These are phyloP conservation scores for Conticribra weissflogii DNA, from an alignment of 108 stramenopile genomes.

Conservation along the genomic window DNA sequence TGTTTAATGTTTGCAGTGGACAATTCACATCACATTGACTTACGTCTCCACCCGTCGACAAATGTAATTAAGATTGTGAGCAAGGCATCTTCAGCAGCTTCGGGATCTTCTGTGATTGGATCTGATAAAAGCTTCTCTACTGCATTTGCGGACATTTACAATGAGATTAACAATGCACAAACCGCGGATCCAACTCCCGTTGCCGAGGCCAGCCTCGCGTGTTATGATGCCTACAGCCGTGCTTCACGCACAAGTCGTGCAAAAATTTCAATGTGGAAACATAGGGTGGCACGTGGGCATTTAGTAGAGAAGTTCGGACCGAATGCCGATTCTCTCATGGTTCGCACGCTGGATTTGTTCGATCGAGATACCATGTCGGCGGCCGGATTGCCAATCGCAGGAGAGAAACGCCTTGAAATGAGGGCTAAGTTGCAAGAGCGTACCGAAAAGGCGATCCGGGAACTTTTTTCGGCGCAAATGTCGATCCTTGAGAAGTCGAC, in stretches of 20 bases:
- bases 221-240: slow-evolving; percentile 72
- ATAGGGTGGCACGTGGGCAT: slow-evolving; percentile 66
- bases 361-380: slow-evolving; percentile 79
- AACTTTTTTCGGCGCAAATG: slow-evolving; percentile 70
- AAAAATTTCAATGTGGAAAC: slow-evolving; percentile 72
- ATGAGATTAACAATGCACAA: slow-evolving; percentile 50
- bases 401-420: slow-evolving; percentile 64
- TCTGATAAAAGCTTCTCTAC: slow-evolving; percentile 34
- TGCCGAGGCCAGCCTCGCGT: slow-evolving; percentile 70
- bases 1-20: too few species aligned
- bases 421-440: slow-evolving; percentile 64
- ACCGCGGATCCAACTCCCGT: slow-evolving; percentile 71
- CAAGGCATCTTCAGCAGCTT: slow-evolving; percentile 43
- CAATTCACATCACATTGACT: too few species aligned
- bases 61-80: slow-evolving; percentile 64
- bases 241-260: slow-evolving; percentile 65
- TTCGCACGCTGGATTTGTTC: slow-evolving; percentile 59
- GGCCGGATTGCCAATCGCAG: slow-evolving; percentile 63
- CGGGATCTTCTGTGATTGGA: not conserved
- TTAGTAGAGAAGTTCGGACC: slow-evolving; percentile 69
- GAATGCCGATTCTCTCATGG: slow-evolving; percentile 59
- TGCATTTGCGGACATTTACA: slow-evolving; percentile 57
- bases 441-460: slow-evolving; percentile 56
- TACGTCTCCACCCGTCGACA: too few species aligned
- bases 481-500: slow-evolving; percentile 57